Evolutionary conservation across 2,329 filamentous ascomycete genomes (phyloP), one percentile per base, ranked within the genome.

Genomic region (Teratosphaeria zuluensis): DNA sequence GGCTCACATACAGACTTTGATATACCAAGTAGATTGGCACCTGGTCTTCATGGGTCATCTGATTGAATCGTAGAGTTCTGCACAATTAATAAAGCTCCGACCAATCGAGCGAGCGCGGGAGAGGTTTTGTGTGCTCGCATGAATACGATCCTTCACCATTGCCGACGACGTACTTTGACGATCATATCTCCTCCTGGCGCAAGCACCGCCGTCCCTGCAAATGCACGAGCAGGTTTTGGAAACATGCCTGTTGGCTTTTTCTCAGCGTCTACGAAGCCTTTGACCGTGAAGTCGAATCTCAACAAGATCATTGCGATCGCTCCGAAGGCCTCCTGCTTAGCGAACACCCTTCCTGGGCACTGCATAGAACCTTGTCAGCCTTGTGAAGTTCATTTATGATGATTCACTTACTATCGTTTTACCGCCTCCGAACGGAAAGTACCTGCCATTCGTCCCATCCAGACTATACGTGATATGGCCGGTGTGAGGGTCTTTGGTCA

Each of bases 361-460:
- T 53, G 24, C 28, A 53, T 14, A 53, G 21, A 31, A 28, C 21
- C 19, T 53, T 21, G 32, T 31, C 14, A 30, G 30, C 19, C 7
- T 16, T 31, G 2, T 32, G 21, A 11, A 51, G 55, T 8, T 21
- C 33, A 55, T 64, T 64, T 16, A 64, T 66, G 54, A 64, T 67
- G 28, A 62, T 28, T 28, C 59, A 14, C 63, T 48, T 9, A 24
- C 55, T 30, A 68, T 65, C 0, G 65, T 68, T 51, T 61, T 63
- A 7, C 66, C 68, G 19, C 68, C 70, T 19, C 70, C 70, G 51
- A 71, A 71, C 1, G 70, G 70, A 30, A 70, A 68, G 59, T 69
- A 68, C 46, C 67, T 68, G 5, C 68, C 69, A 2, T 58, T 61
- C 7, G 66, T 65, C 4, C 66, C 65, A n/a, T n/a, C 59, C 33